Evolutionary conservation across 1,139 yeast genomes (phyloP).

Genomic region (Yamadazyma sp.): DNA sequence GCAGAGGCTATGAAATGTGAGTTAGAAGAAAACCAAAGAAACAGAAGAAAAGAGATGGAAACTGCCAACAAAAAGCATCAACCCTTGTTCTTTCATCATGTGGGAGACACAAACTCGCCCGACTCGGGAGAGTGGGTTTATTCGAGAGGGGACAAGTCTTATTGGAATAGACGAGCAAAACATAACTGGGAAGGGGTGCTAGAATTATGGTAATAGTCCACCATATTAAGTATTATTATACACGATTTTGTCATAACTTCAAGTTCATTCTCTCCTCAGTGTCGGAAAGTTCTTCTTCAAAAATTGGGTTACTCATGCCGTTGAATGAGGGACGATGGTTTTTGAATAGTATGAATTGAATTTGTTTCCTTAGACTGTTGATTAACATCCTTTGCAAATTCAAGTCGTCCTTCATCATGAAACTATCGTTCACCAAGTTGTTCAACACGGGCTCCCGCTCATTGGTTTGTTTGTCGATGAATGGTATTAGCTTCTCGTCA

Average conservation of each 20-base stretch:
- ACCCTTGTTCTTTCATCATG: slow-evolving; percentile 65
- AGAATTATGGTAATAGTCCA: slow-evolving; percentile 46
- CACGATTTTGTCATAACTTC: slow-evolving; percentile 19
- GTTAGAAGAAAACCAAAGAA: slow-evolving; percentile 80
- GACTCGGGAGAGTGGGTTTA: slow-evolving; percentile 59
- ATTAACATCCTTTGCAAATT: slow-evolving; percentile 46
- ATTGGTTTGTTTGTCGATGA: slow-evolving; percentile 30
- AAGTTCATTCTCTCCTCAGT: slow-evolving; percentile 41
- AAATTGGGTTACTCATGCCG: slow-evolving; percentile 9
- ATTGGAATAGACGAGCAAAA: slow-evolving; percentile 74
- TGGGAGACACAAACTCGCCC: slow-evolving; percentile 30
- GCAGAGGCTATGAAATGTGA: slow-evolving; percentile 70
- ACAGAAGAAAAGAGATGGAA: slow-evolving; percentile 62
- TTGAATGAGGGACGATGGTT: slow-evolving; percentile 25
- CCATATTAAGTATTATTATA: neutral
- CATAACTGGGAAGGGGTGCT: slow-evolving; percentile 59
- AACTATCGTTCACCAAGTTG: slow-evolving; percentile 42
- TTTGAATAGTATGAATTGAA: slow-evolving; percentile 48
- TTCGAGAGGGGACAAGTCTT: slow-evolving; percentile 61
- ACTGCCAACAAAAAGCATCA: slow-evolving; percentile 42
- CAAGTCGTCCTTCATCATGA: slow-evolving; percentile 49
- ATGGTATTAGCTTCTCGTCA: slow-evolving; percentile 41
- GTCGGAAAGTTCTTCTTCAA: slow-evolving; percentile 21
- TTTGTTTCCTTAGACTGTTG: slow-evolving; percentile 50
- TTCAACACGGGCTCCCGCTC: slow-evolving; percentile 40